Conservation (phyloP, 306 rosid species). For the Vicia villosa region DNA sequence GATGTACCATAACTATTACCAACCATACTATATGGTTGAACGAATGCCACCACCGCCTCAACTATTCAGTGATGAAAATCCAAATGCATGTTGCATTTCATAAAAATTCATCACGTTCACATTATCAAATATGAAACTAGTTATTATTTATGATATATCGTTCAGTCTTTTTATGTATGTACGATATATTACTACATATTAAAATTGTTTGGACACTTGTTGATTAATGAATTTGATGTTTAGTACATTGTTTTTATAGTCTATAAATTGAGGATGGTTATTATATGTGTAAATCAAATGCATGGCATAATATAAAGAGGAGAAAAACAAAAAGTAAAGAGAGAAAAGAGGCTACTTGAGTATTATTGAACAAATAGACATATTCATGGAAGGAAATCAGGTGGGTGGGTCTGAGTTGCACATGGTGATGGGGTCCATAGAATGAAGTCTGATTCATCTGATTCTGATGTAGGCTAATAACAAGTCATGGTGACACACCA, state of each 20-base stretch:
- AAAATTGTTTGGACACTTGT: slow-evolving; percentile 13
- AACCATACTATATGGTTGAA: slow-evolving; percentile 66
- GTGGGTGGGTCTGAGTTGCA: slow-evolving; percentile 38
- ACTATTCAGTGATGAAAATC: slow-evolving; percentile 91
- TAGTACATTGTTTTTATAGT: background rate
- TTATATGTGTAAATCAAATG: background rate
- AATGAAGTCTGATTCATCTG: slow-evolving; percentile 46
- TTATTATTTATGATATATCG: slow-evolving; percentile 20
- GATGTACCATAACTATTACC: slow-evolving; percentile 63
- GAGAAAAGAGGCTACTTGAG: background rate
- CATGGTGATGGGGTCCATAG: slow-evolving; percentile 43
- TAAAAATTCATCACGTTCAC: slow-evolving; percentile 29
- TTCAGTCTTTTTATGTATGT: slow-evolving; percentile 32
- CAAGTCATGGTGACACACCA: slow-evolving; percentile 8
- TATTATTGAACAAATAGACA: background rate
- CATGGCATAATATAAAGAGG: background rate
- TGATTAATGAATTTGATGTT: background rate
- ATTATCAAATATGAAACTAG: slow-evolving; percentile 1
- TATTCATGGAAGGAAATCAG: background rate
- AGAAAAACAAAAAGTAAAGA: background rate
- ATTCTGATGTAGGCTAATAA: slow-evolving; percentile 2
- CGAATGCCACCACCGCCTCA: slow-evolving; percentile 85
- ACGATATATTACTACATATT: slow-evolving; percentile 28
- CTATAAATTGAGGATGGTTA: background rate
- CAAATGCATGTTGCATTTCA: slow-evolving; percentile 89